Conservation (phyloP, 495 filamentous ascomycete species). For the Lasiosphaeria ovina region DNA sequence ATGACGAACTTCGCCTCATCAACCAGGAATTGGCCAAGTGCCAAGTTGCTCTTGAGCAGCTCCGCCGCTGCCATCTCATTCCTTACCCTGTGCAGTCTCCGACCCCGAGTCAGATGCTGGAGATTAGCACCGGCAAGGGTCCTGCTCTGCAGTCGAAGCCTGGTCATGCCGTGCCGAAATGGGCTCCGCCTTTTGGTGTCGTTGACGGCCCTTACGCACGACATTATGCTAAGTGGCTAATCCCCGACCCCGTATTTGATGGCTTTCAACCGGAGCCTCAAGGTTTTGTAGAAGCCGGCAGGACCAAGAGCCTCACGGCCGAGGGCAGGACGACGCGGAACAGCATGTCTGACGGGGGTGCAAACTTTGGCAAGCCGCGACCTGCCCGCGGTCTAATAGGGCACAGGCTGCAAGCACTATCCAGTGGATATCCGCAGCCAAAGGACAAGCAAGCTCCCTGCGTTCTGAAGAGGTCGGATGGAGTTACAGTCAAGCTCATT, state of each 20-base stretch:
- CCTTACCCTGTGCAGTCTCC: slow-evolving; percentile 72
- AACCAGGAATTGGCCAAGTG: slow-evolving; percentile 96
- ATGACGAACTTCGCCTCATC: slow-evolving; percentile 88
- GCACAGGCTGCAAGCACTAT: slow-evolving; percentile 68
- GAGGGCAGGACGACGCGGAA: slow-evolving; percentile 75
- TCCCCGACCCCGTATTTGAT: slow-evolving; percentile 86
- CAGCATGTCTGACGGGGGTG: slow-evolving; percentile 58
- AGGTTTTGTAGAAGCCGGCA: slow-evolving; percentile 33
- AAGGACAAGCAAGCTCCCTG: slow-evolving; percentile 63
- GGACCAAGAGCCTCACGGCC: slow-evolving; percentile 41
- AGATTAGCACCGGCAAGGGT: slow-evolving; percentile 70
- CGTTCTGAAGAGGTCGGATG: slow-evolving; percentile 52
- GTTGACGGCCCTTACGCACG: slow-evolving; percentile 87
- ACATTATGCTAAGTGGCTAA: slow-evolving; percentile 92
- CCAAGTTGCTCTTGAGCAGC: slow-evolving; percentile 90
- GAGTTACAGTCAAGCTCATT: slow-evolving; percentile 68
- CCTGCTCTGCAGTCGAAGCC: slow-evolving; percentile 56
- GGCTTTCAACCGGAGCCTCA: slow-evolving; percentile 49
- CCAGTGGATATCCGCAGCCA: slow-evolving; percentile 65
- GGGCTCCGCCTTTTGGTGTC: slow-evolving; percentile 82
- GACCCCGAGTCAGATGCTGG: slow-evolving; percentile 57
- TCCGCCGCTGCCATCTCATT: slow-evolving; percentile 85
- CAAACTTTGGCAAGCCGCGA: slow-evolving; percentile 55
- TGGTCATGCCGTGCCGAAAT: slow-evolving; percentile 59
- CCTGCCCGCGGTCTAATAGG: slow-evolving; percentile 56